These are phyloP conservation scores for Wickerhamiella occidentalis DNA, from an alignment of 805 yeast species.

Conservation along the genomic window DNA sequence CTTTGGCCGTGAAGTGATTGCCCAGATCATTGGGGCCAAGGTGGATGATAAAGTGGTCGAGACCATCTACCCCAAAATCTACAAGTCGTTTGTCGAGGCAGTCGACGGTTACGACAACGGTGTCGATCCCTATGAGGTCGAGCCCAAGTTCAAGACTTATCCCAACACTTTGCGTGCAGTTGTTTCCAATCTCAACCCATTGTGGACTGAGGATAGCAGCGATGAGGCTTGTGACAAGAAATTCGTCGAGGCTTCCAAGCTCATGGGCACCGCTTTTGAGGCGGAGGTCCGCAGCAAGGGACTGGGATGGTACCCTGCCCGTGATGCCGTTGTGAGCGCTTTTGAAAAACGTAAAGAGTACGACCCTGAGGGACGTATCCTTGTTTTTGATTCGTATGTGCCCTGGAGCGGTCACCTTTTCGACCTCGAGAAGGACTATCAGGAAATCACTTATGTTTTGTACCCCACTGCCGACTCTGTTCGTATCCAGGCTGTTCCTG, in stretches of 20 bases:
- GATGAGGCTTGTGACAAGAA: constrained; percentile 50
- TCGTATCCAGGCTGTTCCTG: constrained; percentile 89
- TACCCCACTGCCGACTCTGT: constrained; percentile 64
- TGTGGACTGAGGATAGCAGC: constrained; percentile 61
- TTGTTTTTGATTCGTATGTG: constrained; percentile 62
- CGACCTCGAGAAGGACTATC: constrained; percentile 46
- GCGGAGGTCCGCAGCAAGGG: constrained; percentile 60
- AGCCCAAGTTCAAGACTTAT: constrained; percentile 56
- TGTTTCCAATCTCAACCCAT: constrained; percentile 70
- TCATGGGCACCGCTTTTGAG: constrained; percentile 75
- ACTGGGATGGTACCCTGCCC: constrained; percentile 84
- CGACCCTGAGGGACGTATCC: constrained; percentile 59
- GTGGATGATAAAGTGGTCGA: constrained; percentile 38
- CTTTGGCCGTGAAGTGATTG: constrained; percentile 32
- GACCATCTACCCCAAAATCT: constrained; percentile 60
- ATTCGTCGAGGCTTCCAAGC: constrained; percentile 56
- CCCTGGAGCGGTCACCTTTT: constrained; percentile 95
- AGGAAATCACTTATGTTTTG: constrained; percentile 55
- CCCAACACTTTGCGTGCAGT: constrained; percentile 67
- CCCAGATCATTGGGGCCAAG: constrained; percentile 35
- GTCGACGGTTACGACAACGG: constrained; percentile 94
- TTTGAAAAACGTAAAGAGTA: constrained; percentile 46
- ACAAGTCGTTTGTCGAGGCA: constrained; percentile 77
- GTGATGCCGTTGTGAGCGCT: constrained; percentile 60
- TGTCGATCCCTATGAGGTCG: constrained; percentile 42